A percentile compares a stretch with the other conserved stretches of the same genome.
Evolutionary conservation across 371 early-diverging fungal genomes (phyloP).

Genomic region (Haplosporangium sp.): DNA sequence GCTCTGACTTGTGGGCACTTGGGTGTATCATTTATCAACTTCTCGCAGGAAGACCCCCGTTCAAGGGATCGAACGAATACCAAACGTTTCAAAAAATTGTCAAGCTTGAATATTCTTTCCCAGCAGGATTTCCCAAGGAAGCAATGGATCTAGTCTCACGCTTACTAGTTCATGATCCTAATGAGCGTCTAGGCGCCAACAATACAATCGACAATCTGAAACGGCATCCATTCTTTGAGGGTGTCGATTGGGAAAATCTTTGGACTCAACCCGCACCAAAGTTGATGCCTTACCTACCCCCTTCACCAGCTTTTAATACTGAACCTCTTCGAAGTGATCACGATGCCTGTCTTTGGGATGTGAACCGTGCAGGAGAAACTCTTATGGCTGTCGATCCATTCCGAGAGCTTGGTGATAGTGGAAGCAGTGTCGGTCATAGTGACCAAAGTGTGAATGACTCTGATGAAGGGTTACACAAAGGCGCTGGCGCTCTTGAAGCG

Average conservation of each 20-base stretch:
- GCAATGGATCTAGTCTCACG: constrained; percentile 80
- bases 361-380: constrained; percentile 51
- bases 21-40: constrained; percentile 98
- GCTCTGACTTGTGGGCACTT: constrained; percentile 98
- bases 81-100: constrained; percentile 96
- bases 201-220: constrained; percentile 79
- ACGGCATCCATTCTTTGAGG: constrained; percentile 90
- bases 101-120: constrained; percentile 86
- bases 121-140: constrained; percentile 73
- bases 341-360: constrained; percentile 57
- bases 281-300: constrained; percentile 57
- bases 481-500: constrained; percentile 19
- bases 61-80: constrained; percentile 95
- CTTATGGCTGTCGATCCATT: constrained; percentile 41
- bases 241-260: constrained; percentile 83
- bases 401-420: constrained; percentile 39
- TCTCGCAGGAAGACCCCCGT: constrained; percentile 93
- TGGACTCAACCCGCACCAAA: constrained; percentile 65
- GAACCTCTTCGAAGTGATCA: constrained; percentile 48
- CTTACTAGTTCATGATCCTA: constrained; percentile 84
- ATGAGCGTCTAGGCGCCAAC: constrained; percentile 75
- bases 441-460: constrained; percentile 26
- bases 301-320: constrained; percentile 47
- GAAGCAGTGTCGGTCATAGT: constrained; percentile 34
- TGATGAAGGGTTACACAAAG: constrained; percentile 14